Conservation (phyloP, 495 filamentous ascomycete species). For the Cladorrhinum samala region DNA sequence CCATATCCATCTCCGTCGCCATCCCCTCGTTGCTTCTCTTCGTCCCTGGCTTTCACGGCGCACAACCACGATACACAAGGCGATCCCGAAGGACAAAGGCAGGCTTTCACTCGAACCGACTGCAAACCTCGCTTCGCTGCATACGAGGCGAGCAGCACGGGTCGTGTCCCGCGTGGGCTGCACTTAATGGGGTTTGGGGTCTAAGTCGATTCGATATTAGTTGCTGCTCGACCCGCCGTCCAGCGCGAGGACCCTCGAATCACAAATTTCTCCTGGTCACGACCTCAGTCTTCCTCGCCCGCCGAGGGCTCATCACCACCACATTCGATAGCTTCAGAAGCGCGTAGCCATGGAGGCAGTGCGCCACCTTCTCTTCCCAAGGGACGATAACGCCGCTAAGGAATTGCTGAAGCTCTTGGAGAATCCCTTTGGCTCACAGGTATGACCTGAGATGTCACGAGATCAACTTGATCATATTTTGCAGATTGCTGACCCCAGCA, state of each 20-base stretch:
- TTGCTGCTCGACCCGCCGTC: background rate
- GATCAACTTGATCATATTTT: background rate
- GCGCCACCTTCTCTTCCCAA: conserved; percentile 12
- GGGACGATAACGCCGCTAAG: conserved; percentile 22
- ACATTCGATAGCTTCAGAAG: background rate
- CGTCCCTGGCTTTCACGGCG: too few relatives aligned
- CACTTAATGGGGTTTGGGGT: background rate
- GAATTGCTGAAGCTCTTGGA: conserved; percentile 40
- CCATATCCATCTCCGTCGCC: background rate
- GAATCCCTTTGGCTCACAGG: conserved; percentile 44
- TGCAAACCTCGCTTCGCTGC: background rate
- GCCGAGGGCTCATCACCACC: background rate
- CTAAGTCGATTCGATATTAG: background rate
- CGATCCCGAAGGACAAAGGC: too few relatives aligned
- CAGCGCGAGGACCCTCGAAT: background rate
- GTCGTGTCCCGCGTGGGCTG: background rate
- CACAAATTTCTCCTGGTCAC: conserved; percentile 1
- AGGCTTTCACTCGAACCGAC: background rate
- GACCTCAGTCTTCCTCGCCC: conserved; percentile 7
- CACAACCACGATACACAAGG: too few relatives aligned
- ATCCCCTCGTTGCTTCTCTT: too few relatives aligned
- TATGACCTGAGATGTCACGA: conserved; percentile 13
- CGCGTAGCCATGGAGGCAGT: conserved; percentile 11
- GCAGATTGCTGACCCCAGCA: background rate
- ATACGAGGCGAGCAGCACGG: background rate